Conservation (phyloP, 2,329 filamentous ascomycete species). For the Aaosphaeria arxii region DNA sequence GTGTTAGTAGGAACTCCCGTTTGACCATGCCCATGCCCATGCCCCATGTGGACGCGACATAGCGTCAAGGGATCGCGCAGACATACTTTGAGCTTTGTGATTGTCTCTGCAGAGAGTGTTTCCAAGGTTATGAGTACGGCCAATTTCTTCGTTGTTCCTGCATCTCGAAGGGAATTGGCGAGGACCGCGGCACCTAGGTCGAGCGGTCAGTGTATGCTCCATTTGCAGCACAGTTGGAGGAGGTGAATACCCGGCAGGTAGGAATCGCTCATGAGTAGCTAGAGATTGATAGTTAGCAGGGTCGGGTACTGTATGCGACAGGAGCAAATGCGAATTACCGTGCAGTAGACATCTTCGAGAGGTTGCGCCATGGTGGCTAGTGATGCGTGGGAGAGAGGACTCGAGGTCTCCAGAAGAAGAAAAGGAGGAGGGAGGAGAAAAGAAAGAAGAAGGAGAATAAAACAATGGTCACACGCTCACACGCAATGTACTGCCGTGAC, state of each 20-base stretch:
- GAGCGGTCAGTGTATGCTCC: constrained; percentile 6
- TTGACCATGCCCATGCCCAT: neutral
- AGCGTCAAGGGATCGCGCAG: neutral
- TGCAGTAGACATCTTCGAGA: constrained; percentile 63
- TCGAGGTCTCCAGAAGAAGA: neutral
- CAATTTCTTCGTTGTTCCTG: constrained; percentile 79
- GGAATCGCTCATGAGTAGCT: constrained; percentile 89
- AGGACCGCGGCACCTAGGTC: constrained; percentile 80
- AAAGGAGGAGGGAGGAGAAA: neutral
- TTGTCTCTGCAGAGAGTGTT: constrained; percentile 69
- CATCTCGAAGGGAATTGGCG: constrained; percentile 91
- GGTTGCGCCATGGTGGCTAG: constrained; percentile 28
- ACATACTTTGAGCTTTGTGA: constrained; percentile 73
- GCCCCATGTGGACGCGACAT: neutral
- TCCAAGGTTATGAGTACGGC: constrained; percentile 81
- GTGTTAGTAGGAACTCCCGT: neutral
- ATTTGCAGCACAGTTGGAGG: neutral
- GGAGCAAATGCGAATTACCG: constrained; percentile 44
- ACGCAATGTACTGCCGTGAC: no score
- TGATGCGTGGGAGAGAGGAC: constrained; percentile 2
- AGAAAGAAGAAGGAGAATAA: no score
- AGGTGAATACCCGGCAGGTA: constrained; percentile 76
- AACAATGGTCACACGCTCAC: no score
- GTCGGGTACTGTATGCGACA: constrained; percentile 17
- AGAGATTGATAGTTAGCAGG: constrained; percentile 19